Base-by-base conservation (phyloP, 805 yeast species). In the Saccharomycopsis fermentans region DNA sequence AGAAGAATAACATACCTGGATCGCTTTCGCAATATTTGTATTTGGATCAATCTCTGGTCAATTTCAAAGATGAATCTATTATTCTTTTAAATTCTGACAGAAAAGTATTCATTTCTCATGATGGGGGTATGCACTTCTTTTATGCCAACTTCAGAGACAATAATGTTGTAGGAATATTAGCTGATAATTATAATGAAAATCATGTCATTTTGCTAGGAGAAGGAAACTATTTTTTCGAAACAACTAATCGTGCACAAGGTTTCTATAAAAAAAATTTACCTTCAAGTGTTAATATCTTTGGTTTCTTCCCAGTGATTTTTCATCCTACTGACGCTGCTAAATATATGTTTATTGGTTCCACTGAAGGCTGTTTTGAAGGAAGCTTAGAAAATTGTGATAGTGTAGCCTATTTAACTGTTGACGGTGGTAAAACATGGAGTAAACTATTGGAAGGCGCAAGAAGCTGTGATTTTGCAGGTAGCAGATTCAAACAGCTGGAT, bases 391-490 rank as follows among this genome's bases (percentile, higher is more conserved):
- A 74, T 19, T 91, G 97, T 70, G 74, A 75, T 54, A 68, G 78
- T 0, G 76, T 75, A 6, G 84, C 91, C 0, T 85, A 76, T 63
- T 72, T 81, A 58, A 84, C 96, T 1, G 72, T 69, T 27, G 82
- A 91, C 71, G 81, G 79, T 26, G 99, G 98, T 24, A 65, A 70
- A 29, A 69, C 77, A 4, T 94, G 90, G 76, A 64, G 70, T 0
- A 72, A 74, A 56, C 67, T 94, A 62, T 69, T 75, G 26, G 79
- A 79, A 6, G 74, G 81, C 62, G 86, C 81, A 5, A 66, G 73
- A 19, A 71, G 70, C 6, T 92, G 99, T 76, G 80, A 80, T 55
- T 92, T 81, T 69, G 83, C 81, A n/a, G 84, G 83, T 14, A 67
- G 73, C 1, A 73, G 78, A 34, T 76, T 87, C 54, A 36, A n/a